Evolutionary conservation across 2,329 filamentous ascomycete species (phyloP), one percentile per base, ranked within the genome.

Genomic region (Chaetomium strumarium): DNA sequence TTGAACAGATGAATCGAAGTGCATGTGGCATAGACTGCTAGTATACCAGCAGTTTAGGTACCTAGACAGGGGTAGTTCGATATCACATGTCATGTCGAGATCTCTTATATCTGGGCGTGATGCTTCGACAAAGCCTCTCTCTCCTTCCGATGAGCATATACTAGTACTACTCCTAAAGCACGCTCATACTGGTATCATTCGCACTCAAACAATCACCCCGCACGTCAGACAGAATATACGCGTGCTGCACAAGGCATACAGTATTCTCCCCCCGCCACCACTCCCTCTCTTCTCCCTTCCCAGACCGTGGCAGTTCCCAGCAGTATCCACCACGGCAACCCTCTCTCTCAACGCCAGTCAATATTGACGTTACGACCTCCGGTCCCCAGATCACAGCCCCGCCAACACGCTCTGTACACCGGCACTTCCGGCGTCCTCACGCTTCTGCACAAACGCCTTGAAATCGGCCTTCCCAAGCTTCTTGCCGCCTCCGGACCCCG

Each of bases 321-420:
- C 3, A 11, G n/a, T n/a, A n/a, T n/a, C n/a, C n/a, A n/a, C n/a
- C n/a, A n/a, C n/a, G n/a, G n/a, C n/a, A n/a, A n/a, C n/a, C n/a
- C 33, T 6, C 9, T n/a, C 8, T 3, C 12, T 31, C n/a, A 5
- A 43, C 20, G n/a, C 13, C 33, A n/a, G 7, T 47, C 19, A 8
- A 29, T n/a, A n/a, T 19, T 42, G 9, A 12, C 16, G 3, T 30
- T 7, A 24, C 7, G 24, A 7, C 24, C 19, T 11, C 20, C 44
- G n/a, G 20, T 16, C 29, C 34, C 24, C 20, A 11, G 24, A 14
- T 64, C 58, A 79, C 58, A 91, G 67, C 46, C 80, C 77, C 61
- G 83, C 84, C 64, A 96, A 73, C 46, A 93, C 87, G 66, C 85
- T 83, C 72, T 95, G 90, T 62, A 96, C 87, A 0, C 88, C 90